These are phyloP conservation scores for Zasmidium citrigriseum DNA, from an alignment of 2,329 filamentous ascomycete genomes.

Conservation along the genomic window DNA sequence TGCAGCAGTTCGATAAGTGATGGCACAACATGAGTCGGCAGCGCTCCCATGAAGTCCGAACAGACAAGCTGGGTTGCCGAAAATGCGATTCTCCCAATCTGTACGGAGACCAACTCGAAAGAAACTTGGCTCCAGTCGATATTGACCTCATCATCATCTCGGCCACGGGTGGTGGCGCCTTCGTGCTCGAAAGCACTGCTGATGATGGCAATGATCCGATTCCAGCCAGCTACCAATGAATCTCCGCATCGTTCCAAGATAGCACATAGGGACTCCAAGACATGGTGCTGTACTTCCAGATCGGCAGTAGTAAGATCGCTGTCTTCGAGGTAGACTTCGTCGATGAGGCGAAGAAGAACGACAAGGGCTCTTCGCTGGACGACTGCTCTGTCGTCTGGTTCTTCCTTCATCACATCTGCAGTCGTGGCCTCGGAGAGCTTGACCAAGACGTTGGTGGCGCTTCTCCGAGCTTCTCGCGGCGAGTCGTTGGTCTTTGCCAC, in stretches of 20 bases:
- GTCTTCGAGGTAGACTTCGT: conserved; percentile 31
- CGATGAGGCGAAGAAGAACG: conserved; percentile 51
- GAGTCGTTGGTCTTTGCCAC: conserved; percentile 45
- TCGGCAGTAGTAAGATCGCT: conserved; percentile 30
- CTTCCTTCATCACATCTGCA: conserved; percentile 54
- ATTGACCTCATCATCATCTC: conserved; percentile 16
- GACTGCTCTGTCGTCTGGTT: conserved; percentile 33
- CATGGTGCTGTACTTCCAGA: conserved; percentile 66
- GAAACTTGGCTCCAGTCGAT: conserved; percentile 33
- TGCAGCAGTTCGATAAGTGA: conserved; percentile 84
- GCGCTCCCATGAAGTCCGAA: conserved; percentile 82
- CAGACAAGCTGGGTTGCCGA: conserved; percentile 88
- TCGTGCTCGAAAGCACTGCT: conserved; percentile 70
- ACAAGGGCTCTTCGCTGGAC: conserved; percentile 34
- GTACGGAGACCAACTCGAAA: conserved; percentile 59
- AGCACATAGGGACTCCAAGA: conserved; percentile 67
- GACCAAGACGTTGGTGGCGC: conserved; percentile 53
- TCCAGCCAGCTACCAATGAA: conserved; percentile 79
- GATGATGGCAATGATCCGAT: conserved; percentile 80
- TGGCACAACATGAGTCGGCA: conserved; percentile 71
- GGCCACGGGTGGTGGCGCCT: conserved; percentile 7
- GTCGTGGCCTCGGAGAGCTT: conserved; percentile 50
- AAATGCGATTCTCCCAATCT: conserved; percentile 83
- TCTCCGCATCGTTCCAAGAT: conserved; percentile 88
- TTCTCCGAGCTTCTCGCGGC: conserved; percentile 47